A percentile compares a stretch with the other conserved stretches of the same genome.
Conservation (phyloP, 345 rosid genomes). For the Rhodomyrtus tomentosa region DNA sequence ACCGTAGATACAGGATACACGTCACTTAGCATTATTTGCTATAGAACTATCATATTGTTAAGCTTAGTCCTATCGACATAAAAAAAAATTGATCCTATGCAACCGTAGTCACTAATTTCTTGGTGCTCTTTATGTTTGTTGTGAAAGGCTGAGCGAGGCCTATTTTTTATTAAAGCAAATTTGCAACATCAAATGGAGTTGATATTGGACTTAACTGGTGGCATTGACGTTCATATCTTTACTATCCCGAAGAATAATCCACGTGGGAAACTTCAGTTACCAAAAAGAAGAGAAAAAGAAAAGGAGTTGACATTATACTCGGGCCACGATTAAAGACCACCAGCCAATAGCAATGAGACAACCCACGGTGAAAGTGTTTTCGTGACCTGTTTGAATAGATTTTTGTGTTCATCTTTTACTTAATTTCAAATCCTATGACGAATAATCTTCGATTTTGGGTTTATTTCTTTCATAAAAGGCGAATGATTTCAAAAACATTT, state of each 20-base stretch:
- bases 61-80: background rate
- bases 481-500: background rate
- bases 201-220: no score
- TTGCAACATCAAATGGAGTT: background rate
- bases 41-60: no score
- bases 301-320: background rate
- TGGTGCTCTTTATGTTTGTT: background rate
- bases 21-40: background rate
- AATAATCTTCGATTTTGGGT: background rate
- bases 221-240: no score
- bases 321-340: background rate
- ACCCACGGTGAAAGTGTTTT: background rate
- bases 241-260: no score
- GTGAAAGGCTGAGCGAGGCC: background rate
- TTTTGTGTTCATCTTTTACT: background rate
- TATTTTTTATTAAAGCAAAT: background rate
- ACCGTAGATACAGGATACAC: background rate
- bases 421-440: background rate
- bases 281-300: no score
- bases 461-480: background rate
- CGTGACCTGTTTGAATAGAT: background rate
- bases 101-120: background rate
- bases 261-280: no score
- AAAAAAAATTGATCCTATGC: background rate
- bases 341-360: background rate